phyloP scores from a whole-genome alignment of 164 flowering plant species.

The Magnolia sinica region DNA sequence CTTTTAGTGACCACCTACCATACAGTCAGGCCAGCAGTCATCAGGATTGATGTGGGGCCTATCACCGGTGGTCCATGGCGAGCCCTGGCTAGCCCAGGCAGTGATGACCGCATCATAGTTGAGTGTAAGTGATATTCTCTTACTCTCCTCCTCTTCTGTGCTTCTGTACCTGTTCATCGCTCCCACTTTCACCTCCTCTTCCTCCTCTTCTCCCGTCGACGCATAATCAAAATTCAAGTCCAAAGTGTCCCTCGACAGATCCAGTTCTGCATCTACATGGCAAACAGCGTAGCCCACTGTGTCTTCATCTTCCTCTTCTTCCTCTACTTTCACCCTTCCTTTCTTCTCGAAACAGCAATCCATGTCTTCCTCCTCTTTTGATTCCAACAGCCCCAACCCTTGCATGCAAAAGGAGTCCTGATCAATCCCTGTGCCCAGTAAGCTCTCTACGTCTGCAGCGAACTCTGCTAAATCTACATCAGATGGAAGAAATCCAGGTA shows the following conservation, averaged over 20 bases:
- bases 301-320: slow-evolving; percentile 46
- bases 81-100: slow-evolving; percentile 69
- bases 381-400: slow-evolving; percentile 53
- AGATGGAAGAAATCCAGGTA: slow-evolving; percentile 42
- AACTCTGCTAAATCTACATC: slow-evolving; percentile 81
- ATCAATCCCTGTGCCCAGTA: slow-evolving; percentile 67
- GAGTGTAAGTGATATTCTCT: slow-evolving; percentile 39
- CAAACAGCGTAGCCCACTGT: slow-evolving; percentile 12
- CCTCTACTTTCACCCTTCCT: slow-evolving; percentile 28
- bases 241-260: slow-evolving; percentile 39
- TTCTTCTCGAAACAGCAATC: slow-evolving; percentile 7
- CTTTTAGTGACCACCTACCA: not conserved
- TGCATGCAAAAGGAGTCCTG: slow-evolving; percentile 63
- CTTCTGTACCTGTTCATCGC: slow-evolving; percentile 4
- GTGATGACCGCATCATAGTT: slow-evolving; percentile 62
- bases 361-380: slow-evolving; percentile 24
- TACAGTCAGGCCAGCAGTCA: slow-evolving; percentile 52
- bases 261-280: slow-evolving; percentile 28
- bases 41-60: slow-evolving; percentile 55
- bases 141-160: slow-evolving; percentile 16
- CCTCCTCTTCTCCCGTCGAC: slow-evolving; percentile 43
- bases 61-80: slow-evolving; percentile 72
- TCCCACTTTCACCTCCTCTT: slow-evolving; percentile 27
- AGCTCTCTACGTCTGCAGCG: slow-evolving; percentile 81
- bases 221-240: slow-evolving; percentile 59